Percentiles rank a stretch among this genome's conserved stretches.
phyloP scores from a whole-genome alignment of 139 green algal genomes.

The Tetratostichococcus sp. region DNA sequence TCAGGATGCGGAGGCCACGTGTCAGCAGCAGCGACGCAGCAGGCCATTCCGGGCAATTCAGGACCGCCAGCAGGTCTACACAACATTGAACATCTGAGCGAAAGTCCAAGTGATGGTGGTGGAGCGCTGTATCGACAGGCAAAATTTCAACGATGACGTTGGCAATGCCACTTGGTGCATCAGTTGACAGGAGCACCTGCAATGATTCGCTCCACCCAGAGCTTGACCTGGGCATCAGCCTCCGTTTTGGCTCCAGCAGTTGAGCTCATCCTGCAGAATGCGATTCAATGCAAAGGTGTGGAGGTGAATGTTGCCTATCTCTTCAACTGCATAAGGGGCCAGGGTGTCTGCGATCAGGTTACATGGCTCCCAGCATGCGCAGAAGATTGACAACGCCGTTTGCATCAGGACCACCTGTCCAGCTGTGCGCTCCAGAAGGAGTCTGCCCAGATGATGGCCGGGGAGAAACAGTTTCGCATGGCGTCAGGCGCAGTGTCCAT shows the following conservation, averaged over 20 bases:
- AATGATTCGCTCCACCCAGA: constrained; percentile 51
- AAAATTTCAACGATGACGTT: too few species aligned
- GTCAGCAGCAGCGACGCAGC: constrained; percentile 58
- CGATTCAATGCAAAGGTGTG: background rate
- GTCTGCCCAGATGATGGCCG: constrained; percentile 31
- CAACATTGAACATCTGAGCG: background rate
- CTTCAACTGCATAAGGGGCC: too few species aligned
- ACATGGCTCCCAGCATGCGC: too few species aligned
- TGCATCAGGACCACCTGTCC: too few species aligned
- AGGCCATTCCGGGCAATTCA: constrained; percentile 65
- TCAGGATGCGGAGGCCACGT: constrained; percentile 42
- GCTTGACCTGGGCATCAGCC: constrained; percentile 40
- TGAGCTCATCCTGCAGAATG: constrained; percentile 36
- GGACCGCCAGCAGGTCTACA: constrained; percentile 52
- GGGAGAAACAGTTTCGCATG: constrained; percentile 25
- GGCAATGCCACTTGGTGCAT: too few species aligned
- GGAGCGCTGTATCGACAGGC: too few species aligned
- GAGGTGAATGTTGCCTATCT: too few species aligned
- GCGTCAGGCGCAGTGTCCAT: constrained; percentile 19
- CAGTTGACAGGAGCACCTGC: background rate
- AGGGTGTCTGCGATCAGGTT: too few species aligned
- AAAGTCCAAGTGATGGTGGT: too few species aligned
- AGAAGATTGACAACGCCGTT: too few species aligned
- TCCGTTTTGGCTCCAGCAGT: constrained; percentile 36
- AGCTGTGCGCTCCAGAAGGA: constrained; percentile 48